Evolutionary conservation across 148 eudicot genomes (phyloP).

Genomic region (Cornus kousa): DNA sequence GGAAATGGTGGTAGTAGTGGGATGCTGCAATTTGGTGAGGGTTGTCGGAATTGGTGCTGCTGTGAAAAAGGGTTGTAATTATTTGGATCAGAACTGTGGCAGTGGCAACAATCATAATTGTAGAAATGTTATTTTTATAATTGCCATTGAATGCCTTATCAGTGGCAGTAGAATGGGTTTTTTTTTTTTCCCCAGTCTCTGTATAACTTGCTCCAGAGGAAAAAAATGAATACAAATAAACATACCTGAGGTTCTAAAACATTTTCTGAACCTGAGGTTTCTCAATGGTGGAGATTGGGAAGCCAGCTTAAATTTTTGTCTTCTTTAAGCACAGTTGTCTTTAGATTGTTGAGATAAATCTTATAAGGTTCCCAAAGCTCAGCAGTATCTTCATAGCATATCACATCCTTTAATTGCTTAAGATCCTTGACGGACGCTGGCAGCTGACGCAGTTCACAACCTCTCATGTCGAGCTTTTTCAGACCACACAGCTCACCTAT

Average conservation of each 20-base stretch:
- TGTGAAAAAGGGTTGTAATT: no score
- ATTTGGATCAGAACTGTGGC: no score
- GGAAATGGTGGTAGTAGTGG: no score
- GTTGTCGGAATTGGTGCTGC: no score
- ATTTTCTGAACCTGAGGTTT: not conserved
- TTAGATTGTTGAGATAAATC: constrained; percentile 2
- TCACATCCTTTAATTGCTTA: constrained; percentile 1
- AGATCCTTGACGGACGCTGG: constrained; percentile 21
- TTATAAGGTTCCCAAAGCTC: constrained; percentile 11
- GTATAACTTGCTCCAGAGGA: not conserved
- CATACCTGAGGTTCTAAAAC: not conserved
- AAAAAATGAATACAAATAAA: not conserved
- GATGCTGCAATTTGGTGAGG: no score
- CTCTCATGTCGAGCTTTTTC: constrained; percentile 18
- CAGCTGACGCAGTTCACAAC: constrained; percentile 18
- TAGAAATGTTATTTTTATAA: no score
- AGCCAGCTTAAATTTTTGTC: constrained; percentile 22
- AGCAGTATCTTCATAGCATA: constrained; percentile 19
- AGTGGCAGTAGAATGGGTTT: no score
- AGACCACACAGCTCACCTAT: constrained; percentile 22
- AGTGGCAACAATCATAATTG: no score
- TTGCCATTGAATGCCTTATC: no score
- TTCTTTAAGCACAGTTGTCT: constrained; percentile 11
- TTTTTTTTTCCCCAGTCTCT: no score
- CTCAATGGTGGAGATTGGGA: not conserved